phyloP scores from a whole-genome alignment of 495 filamentous ascomycete species.

The Aspergillus egyptiacus region DNA sequence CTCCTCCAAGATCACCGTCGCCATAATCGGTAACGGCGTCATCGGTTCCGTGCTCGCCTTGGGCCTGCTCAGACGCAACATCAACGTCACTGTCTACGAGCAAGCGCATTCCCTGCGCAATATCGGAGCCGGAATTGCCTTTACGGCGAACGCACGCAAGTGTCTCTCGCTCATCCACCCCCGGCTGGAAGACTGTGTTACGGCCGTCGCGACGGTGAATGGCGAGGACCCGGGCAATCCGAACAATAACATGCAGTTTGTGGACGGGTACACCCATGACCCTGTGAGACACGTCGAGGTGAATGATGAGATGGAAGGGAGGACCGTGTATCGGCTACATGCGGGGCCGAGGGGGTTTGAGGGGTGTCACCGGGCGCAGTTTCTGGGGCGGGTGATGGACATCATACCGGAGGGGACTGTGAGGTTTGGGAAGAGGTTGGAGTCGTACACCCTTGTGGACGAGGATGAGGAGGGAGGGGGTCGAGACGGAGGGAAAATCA shows the following conservation, averaged over 20 bases:
- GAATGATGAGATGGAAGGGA: constrained; percentile 14
- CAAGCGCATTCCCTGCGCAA: constrained; percentile 30
- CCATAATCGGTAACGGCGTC: constrained; percentile 43
- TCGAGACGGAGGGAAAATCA: constrained; percentile 28
- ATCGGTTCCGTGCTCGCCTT: constrained; percentile 34
- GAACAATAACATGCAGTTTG: constrained; percentile 26
- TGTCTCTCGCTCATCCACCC: constrained; percentile 25
- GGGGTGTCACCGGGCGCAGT: constrained; percentile 50
- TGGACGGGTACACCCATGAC: constrained; percentile 31
- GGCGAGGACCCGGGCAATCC: constrained; percentile 14
- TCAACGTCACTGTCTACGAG: constrained; percentile 40
- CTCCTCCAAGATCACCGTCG: constrained; percentile 21
- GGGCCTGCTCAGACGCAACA: constrained; percentile 29
- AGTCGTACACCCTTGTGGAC: neutral
- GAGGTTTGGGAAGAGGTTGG: constrained; percentile 35
- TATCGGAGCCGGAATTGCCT: constrained; percentile 42
- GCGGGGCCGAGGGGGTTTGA: constrained; percentile 29
- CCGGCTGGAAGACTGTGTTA: constrained; percentile 15
- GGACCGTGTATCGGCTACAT: constrained; percentile 15
- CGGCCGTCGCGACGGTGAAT: constrained; percentile 16
- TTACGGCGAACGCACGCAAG: constrained; percentile 30
- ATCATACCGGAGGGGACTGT: constrained; percentile 43
- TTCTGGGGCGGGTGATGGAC: constrained; percentile 50
- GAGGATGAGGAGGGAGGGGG: neutral
- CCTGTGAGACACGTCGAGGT: neutral